Percentiles rank a stretch among this genome's conserved stretches.
Evolutionary conservation across 2,329 filamentous ascomycete genomes (phyloP).

Genomic region (Fusarium sororula): DNA sequence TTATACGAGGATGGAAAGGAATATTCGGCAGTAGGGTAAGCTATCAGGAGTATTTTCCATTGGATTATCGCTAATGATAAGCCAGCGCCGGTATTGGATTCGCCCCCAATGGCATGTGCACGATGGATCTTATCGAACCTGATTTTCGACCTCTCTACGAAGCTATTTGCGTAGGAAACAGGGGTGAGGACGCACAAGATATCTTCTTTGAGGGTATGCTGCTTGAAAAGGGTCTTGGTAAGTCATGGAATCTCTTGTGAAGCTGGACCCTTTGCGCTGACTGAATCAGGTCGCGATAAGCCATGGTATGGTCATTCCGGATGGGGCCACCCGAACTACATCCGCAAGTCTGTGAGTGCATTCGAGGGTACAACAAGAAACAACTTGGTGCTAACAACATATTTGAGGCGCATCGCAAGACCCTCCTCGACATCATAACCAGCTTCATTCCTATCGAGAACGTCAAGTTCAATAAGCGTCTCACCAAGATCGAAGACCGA

Average conservation of each 20-base stretch:
- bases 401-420: not conserved
- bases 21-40: not conserved
- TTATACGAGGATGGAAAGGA: not conserved
- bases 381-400: not conserved
- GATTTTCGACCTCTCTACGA: not conserved
- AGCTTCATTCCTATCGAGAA: not conserved
- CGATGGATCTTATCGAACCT: not conserved
- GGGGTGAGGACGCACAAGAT: not conserved
- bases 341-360: not conserved
- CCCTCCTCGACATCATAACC: not conserved
- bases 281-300: not conserved
- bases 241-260: fast-evolving
- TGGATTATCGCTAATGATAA: not conserved
- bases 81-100: not conserved
- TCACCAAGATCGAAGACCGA: not conserved
- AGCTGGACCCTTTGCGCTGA: not conserved
- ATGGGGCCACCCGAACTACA: not conserved
- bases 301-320: not conserved
- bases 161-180: not conserved
- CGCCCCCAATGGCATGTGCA: not conserved
- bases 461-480: not conserved
- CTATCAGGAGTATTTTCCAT: fast-evolving
- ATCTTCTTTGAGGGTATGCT: not conserved
- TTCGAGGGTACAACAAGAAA: fast-evolving
- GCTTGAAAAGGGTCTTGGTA: not conserved